These are phyloP conservation scores for Viridothelium virens DNA, from an alignment of 495 filamentous ascomycete species.

Conservation along the genomic window DNA sequence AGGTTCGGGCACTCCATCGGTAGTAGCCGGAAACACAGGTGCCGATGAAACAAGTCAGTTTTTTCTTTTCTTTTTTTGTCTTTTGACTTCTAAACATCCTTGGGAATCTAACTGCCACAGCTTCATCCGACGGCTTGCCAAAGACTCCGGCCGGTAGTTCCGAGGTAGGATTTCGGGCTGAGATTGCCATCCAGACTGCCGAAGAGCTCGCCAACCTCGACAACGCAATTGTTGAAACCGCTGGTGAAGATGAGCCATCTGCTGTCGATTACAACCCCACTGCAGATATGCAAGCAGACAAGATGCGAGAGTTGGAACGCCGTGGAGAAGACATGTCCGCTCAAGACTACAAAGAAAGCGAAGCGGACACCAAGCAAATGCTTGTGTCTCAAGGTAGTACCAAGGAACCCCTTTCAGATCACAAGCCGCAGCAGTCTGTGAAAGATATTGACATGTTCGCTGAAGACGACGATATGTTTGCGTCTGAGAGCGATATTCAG, in stretches of 20 bases:
- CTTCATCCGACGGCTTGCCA: conserved; percentile 33
- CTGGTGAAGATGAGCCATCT: conserved; percentile 70
- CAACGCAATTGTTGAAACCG: conserved; percentile 26
- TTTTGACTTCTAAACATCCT: too few relatives aligned
- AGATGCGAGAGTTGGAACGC: conserved; percentile 44
- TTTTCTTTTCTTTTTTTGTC: background rate
- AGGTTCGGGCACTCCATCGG: background rate
- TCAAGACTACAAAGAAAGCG: background rate
- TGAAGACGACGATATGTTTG: conserved; percentile 83
- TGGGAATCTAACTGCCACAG: conserved; percentile 17
- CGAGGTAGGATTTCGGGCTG: conserved; percentile 45
- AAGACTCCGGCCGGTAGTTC: conserved; percentile 43
- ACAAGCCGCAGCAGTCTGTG: conserved; percentile 26
- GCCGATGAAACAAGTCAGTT: background rate
- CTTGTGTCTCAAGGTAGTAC: background rate
- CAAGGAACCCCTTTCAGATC: background rate
- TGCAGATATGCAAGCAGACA: conserved; percentile 82
- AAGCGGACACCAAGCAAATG: background rate
- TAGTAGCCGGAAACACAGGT: conserved; percentile 16
- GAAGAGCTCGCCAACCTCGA: conserved; percentile 57
- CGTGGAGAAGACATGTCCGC: background rate
- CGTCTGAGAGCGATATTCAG: conserved; percentile 47
- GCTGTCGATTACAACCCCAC: conserved; percentile 96
- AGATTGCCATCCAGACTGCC: conserved; percentile 49
- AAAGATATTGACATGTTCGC: conserved; percentile 94